These are phyloP conservation scores for Brassica nigra DNA, from an alignment of 345 rosid genomes.

Conservation along the genomic window DNA sequence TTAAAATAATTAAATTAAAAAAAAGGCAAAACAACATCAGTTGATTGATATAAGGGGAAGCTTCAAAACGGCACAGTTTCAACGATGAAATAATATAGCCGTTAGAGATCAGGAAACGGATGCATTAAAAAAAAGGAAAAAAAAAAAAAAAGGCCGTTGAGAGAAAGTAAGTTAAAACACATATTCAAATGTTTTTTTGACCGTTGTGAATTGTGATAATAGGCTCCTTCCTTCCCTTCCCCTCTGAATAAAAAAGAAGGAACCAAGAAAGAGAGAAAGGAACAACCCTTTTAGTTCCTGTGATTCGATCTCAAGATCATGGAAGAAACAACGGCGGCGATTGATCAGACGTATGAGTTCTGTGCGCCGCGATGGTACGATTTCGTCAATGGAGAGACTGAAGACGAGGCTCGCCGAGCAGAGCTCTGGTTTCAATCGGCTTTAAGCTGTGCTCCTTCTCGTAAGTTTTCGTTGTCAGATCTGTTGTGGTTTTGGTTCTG, in stretches of 20 bases:
- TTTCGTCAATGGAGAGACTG: slow-evolving; percentile 67
- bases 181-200: neutral
- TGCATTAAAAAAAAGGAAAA: neutral
- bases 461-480: slow-evolving; percentile 50
- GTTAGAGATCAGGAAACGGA: slow-evolving; percentile 43
- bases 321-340: slow-evolving; percentile 33
- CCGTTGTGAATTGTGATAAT: neutral
- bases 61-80: slow-evolving; percentile 22
- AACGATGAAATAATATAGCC: slow-evolving; percentile 42
- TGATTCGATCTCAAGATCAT: slow-evolving; percentile 9
- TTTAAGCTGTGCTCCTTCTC: slow-evolving; percentile 84
- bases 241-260: slow-evolving; percentile 5
- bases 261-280: neutral
- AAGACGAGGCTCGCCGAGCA: slow-evolving; percentile 60
- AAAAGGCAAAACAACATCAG: neutral
- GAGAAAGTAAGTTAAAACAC: slow-evolving; percentile 1
- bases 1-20: no score
- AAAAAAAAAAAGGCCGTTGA: neutral
- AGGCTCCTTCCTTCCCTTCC: neutral
- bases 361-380: slow-evolving; percentile 86
- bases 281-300: slow-evolving; percentile 7
- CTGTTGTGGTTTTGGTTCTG: slow-evolving; percentile 8
- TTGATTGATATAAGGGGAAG: neutral
- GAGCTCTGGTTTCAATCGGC: slow-evolving; percentile 88
- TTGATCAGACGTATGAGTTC: slow-evolving; percentile 81